Evolutionary conservation across 2,329 filamentous ascomycete species (phyloP), one percentile per base, ranked within the genome.

Genomic region (Aquanectria penicillioides): DNA sequence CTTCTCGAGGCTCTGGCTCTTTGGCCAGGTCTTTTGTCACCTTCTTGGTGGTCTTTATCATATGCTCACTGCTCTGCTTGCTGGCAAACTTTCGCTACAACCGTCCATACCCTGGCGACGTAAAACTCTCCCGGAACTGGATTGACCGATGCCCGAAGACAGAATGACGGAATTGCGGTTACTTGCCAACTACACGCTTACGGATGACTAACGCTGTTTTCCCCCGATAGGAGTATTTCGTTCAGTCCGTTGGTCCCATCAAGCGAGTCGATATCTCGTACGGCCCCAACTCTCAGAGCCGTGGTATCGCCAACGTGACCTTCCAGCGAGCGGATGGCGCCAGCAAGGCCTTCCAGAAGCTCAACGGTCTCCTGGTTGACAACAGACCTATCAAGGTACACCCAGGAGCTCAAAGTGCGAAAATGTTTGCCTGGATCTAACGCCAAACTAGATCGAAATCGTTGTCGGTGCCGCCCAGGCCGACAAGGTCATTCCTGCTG

Each of bases 191-290:
- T 53, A 56, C 61, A 67, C 63, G 62, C 68, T 71, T 67, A 68
- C 69, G 77, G 75, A 79, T 82, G 73, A 91, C 90, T 93, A 87
- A 93, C 89, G 78, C 81, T 76, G 74, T 78, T 81, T 82, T 60
- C 77, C 78, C 79, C 77, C 78, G 78, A 81, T 93, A 99, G 95
- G 95, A 99, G 82, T 99, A 98, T 80, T 98, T 99, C 78, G 81
- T 84, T 73, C 90, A 92, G 74, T 90, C 92, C 71, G 88, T 97
- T 76, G 94, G 94, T 69, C 87, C 91, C 64, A 92, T 98, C 79
- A 97, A 96, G 86, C 90, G 86, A 78, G 92, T 96, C 65, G 89
- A 95, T 69, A 84, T 99, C 71, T 93, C 92, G 48, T 99, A 99
- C 80, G 95, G 94, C 71, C 92, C 94, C 65, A 93, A 92, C 74